A percentile compares a stretch with the other conserved stretches of the same genome.
Conservation (phyloP, 108 stramenopile genomes). For the Cyclotella choctawhatcheeana region DNA sequence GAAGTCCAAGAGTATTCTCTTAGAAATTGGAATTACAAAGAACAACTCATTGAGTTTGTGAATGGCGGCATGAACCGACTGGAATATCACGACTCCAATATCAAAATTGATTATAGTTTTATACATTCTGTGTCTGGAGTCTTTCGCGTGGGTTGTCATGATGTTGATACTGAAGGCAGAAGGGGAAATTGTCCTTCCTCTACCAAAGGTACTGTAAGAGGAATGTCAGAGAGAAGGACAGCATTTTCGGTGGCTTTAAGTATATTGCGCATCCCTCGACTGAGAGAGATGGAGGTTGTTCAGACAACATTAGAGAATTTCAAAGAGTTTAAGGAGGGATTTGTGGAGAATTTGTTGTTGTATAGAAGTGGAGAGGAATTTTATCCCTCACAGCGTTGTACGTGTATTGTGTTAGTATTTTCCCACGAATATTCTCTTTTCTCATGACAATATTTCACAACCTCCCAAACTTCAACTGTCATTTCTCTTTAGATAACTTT, state of each 20-base stretch:
- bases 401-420: not conserved
- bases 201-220: slow-evolving; percentile 8
- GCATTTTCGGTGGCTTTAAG: slow-evolving; percentile 35
- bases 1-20: slow-evolving; percentile 29
- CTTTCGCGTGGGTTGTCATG: slow-evolving; percentile 31
- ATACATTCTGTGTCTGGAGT: slow-evolving; percentile 32
- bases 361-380: slow-evolving; percentile 23
- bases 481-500: slow-evolving; percentile 16
- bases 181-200: not conserved
- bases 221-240: slow-evolving; percentile 19
- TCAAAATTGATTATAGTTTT: slow-evolving; percentile 6
- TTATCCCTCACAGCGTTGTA: slow-evolving; percentile 32
- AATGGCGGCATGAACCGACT: slow-evolving; percentile 34
- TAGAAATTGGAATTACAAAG: slow-evolving; percentile 29
- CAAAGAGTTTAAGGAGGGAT: slow-evolving; percentile 23
- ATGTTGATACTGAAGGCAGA: slow-evolving; percentile 10
- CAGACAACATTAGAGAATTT: slow-evolving; percentile 40
- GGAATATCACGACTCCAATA: slow-evolving; percentile 9
- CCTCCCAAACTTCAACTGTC: not conserved
- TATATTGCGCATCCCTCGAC: slow-evolving; percentile 20
- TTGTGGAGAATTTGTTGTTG: slow-evolving; percentile 35
- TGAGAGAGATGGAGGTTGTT: slow-evolving; percentile 16
- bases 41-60: slow-evolving; percentile 43
- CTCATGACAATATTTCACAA: not conserved
- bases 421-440: not conserved